These are phyloP conservation scores for Fusarium veterinarium DNA, from an alignment of 2,329 filamentous ascomycete genomes.

Conservation along the genomic window DNA sequence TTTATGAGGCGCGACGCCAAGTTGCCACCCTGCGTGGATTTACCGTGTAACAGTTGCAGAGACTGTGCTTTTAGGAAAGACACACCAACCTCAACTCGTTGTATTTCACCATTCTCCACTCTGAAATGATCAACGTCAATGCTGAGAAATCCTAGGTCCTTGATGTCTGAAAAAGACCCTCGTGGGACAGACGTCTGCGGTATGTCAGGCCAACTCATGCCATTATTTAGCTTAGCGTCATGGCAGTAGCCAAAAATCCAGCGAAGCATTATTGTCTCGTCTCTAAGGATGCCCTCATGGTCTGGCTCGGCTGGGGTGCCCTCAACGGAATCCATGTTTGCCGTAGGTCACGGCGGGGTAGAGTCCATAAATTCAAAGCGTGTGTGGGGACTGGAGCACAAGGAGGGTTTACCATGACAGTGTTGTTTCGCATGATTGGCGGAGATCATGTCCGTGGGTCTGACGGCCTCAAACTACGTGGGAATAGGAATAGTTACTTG, in stretches of 20 bases:
- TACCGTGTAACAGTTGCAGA: not conserved
- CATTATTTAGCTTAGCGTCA: not conserved
- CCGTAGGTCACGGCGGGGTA: too few species aligned
- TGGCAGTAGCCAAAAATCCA: slow-evolving; percentile 23
- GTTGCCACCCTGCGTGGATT: not conserved
- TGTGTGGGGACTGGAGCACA: too few species aligned
- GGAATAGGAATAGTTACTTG: too few species aligned
- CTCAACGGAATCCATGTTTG: too few species aligned
- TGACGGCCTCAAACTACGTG: too few species aligned
- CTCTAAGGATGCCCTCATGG: slow-evolving; percentile 4
- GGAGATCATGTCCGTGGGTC: too few species aligned
- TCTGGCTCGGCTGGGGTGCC: too few species aligned
- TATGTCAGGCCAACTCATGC: slow-evolving; percentile 2
- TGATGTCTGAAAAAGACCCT: not conserved
- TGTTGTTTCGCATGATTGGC: too few species aligned
- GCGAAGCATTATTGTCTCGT: slow-evolving; percentile 23
- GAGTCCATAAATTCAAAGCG: too few species aligned
- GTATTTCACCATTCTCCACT: slow-evolving; percentile 8
- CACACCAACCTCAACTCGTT: slow-evolving; percentile 17
- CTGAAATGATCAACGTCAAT: slow-evolving; percentile 25
- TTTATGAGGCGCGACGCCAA: slow-evolving; percentile 6
- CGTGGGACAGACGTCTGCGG: not conserved
- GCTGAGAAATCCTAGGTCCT: slow-evolving; percentile 18
- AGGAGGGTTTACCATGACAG: too few species aligned
- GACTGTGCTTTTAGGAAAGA: slow-evolving; percentile 14